Conservation (phyloP, 768 basidiomycete genomes). For the Tricholoma sp. region DNA sequence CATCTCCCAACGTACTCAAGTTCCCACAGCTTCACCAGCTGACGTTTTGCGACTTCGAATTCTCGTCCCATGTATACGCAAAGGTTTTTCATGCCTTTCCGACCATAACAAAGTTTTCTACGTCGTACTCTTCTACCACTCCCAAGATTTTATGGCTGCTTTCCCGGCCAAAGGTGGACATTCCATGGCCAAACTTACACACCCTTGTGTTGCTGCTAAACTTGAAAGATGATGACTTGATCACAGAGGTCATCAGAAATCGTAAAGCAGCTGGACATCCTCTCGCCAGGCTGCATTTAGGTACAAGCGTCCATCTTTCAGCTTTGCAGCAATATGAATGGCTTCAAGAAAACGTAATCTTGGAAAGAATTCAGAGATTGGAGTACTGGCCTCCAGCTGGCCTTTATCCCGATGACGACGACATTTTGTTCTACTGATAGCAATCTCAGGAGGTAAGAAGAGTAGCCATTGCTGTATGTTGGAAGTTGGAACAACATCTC, state of each 20-base stretch:
- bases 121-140: slow-evolving; percentile 16
- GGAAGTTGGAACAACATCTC: no score
- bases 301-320: slow-evolving; percentile 16
- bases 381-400: slow-evolving; percentile 27
- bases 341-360: slow-evolving; percentile 11
- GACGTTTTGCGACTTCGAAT: slow-evolving; percentile 37
- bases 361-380: slow-evolving; percentile 21
- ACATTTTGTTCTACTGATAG: slow-evolving; percentile 17
- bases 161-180: slow-evolving; percentile 7
- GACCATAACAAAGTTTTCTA: slow-evolving; percentile 26
- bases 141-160: slow-evolving; percentile 25
- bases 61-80: slow-evolving; percentile 25
- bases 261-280: slow-evolving; percentile 22
- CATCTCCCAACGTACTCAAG: slow-evolving; percentile 12
- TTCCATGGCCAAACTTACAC: slow-evolving; percentile 32
- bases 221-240: slow-evolving; percentile 17
- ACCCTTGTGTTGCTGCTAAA: slow-evolving; percentile 26
- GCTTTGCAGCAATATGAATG: slow-evolving; percentile 7
- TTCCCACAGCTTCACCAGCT: slow-evolving; percentile 33
- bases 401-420: slow-evolving; percentile 25
- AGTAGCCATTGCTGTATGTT: neutral
- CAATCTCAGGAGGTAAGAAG: neutral
- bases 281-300: slow-evolving; percentile 24
- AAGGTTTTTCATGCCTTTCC: slow-evolving; percentile 28
- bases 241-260: slow-evolving; percentile 20